phyloP scores from a whole-genome alignment of 179 eudicot species.

The Monotropa hypopitys region DNA sequence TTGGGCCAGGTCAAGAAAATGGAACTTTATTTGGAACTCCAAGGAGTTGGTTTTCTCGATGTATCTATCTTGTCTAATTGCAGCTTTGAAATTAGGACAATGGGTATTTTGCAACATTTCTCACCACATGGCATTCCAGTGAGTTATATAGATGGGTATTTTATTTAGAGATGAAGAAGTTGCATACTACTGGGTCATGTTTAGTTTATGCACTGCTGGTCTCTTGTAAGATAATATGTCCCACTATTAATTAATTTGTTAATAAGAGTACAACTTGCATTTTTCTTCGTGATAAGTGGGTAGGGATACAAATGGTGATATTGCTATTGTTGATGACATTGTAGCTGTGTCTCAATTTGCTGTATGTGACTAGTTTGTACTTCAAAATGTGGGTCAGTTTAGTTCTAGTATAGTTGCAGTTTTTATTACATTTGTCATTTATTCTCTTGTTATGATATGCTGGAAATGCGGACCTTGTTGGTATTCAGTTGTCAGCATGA shows the following conservation, averaged over 20 bases:
- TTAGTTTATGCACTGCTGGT: not conserved
- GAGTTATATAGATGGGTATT: not conserved
- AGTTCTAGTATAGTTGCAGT: not conserved
- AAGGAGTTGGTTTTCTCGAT: too few relatives aligned
- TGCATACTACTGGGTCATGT: not conserved
- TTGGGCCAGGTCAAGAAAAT: too few relatives aligned
- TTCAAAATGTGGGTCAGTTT: not conserved
- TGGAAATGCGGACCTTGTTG: not conserved
- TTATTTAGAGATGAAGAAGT: not conserved
- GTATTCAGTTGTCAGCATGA: not conserved
- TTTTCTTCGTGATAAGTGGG: not conserved
- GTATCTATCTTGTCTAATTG: too few relatives aligned
- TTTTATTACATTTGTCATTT: not conserved
- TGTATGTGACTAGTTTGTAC: not conserved
- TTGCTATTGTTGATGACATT: not conserved
- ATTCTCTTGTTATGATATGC: not conserved
- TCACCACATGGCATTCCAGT: not conserved
- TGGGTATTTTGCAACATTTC: not conserved
- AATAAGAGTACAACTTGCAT: not conserved
- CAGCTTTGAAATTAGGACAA: not conserved
- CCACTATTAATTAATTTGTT: not conserved
- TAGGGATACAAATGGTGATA: not conserved
- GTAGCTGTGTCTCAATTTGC: not conserved
- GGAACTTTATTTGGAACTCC: too few relatives aligned
- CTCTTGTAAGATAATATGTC: not conserved